These are phyloP conservation scores for Stenogyne calaminthoides DNA, from an alignment of 305 asterid species.

Conservation along the genomic window DNA sequence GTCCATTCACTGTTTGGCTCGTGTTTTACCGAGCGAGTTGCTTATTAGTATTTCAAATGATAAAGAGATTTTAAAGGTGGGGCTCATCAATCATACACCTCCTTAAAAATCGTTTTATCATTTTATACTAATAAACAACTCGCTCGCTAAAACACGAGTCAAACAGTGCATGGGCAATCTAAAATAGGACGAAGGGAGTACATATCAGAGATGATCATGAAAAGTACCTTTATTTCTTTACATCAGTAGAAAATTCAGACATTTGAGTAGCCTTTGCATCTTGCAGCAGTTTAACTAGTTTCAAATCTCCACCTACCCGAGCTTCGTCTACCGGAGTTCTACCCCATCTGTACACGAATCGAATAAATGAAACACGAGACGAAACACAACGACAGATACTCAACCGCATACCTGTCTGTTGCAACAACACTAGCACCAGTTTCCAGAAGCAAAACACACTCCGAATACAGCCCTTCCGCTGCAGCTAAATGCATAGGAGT, in stretches of 20 bases:
- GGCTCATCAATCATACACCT: too few species aligned
- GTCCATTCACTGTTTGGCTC: too few species aligned
- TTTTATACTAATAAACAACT: too few species aligned
- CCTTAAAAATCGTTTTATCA: too few species aligned
- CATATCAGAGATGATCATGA: not conserved
- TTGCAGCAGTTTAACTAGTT: conserved; percentile 57
- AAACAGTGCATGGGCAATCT: too few species aligned
- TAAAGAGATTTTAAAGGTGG: too few species aligned
- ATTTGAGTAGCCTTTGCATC: conserved; percentile 50
- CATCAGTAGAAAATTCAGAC: conserved; percentile 36
- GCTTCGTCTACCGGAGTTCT: conserved; percentile 76
- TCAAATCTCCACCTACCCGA: conserved; percentile 53
- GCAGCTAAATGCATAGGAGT: conserved; percentile 80
- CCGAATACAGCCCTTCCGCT: conserved; percentile 55
- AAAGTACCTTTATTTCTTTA: conserved; percentile 42
- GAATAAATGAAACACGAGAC: conserved; percentile 1
- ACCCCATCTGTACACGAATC: conserved; percentile 57
- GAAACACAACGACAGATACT: not conserved
- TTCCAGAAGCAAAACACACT: conserved; percentile 49
- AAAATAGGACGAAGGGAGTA: too few species aligned
- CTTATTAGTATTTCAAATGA: too few species aligned
- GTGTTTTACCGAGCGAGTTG: too few species aligned
- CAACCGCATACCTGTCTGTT: conserved; percentile 55
- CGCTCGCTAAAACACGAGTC: too few species aligned
- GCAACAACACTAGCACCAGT: conserved; percentile 69